Evolutionary conservation across 1,284 basidiomycete species (phyloP), one percentile per base, ranked within the genome.

Genomic region (Apiotrichum gracile): DNA sequence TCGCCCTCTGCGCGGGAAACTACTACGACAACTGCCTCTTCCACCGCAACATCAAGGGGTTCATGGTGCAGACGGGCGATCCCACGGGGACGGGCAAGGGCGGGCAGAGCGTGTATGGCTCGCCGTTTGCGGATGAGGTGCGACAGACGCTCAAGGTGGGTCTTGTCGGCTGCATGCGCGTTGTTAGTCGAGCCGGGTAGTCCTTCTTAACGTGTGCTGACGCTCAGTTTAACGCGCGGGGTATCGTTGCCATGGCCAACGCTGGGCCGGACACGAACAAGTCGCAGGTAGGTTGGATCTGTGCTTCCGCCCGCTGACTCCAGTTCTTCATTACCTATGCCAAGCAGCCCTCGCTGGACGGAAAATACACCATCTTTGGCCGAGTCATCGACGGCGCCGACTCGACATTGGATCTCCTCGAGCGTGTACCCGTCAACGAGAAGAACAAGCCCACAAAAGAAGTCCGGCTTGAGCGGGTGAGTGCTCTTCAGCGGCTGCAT

Each of bases 161-260:
- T 55, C 14, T 6, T 13, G 3, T 10, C n/a, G 13, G 45, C n/a
- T 16, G 45, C 5, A 29, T 7, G 41, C 9, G 16, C 25, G 17
- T 14, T 12, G 29, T 19, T 5, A 19, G 5, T 5, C n/a, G 29
- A 8, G 29, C n/a, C 1, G 27, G 9, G 42, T 22, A 14, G 19
- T 12, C 22, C 9, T 6, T 17, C 14, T 25, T 4, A 3, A 13
- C 26, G 4, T 25, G 22, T 31, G 37, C 54, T 55, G 31, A 46
- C 42, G 16, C 7, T 19, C 71, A 93, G 91, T 97, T 97, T 78
- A 96, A 96, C 74, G 79, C 84, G 50, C 83, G 93, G 60, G 92
- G 92, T 19, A 82, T 96, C 60, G 85, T 96, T n/a, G 92, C 92
- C 24, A 96, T 97, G 91, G 93, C 92, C 48, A 97, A 97, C 73